Conservation (phyloP, 163 green algal species). For the Coccomyxa subellipsoidea region DNA sequence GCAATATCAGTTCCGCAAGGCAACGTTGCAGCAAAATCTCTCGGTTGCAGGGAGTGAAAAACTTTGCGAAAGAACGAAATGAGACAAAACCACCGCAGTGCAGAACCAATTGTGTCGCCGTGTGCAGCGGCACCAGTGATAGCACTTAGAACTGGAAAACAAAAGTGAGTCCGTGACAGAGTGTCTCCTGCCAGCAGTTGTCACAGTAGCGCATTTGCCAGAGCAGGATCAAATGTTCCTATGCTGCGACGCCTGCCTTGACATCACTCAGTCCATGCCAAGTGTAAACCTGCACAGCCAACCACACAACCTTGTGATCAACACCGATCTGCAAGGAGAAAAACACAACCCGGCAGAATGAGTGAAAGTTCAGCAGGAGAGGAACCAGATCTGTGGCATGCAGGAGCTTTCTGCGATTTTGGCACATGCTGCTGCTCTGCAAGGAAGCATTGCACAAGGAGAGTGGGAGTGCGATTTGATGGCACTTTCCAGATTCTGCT, state of each 20-base stretch:
- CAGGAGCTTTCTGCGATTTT: no score
- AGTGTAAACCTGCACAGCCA: not conserved
- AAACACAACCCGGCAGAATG: not conserved
- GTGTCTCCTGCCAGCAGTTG: not conserved
- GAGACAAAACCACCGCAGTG: no score
- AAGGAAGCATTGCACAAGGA: no score
- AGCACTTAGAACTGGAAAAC: no score
- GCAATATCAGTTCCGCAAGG: not conserved
- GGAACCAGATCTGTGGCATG: no score
- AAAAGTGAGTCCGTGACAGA: not conserved
- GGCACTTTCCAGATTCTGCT: no score
- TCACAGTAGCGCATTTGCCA: no score
- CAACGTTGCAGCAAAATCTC: not conserved
- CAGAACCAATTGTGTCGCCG: no score
- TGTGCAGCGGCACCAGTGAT: no score
- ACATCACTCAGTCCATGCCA: not conserved
- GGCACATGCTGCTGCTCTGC: no score
- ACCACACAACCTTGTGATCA: not conserved
- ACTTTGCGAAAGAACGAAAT: not conserved
- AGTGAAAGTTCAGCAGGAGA: not conserved
- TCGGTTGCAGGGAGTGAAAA: not conserved
- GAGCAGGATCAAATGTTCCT: not conserved
- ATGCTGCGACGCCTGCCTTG: not conserved
- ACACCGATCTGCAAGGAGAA: no score
- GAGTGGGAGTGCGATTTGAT: no score